phyloP scores from a whole-genome alignment of 2,329 filamentous ascomycete genomes.

The Xylariomycetidae sp. region DNA sequence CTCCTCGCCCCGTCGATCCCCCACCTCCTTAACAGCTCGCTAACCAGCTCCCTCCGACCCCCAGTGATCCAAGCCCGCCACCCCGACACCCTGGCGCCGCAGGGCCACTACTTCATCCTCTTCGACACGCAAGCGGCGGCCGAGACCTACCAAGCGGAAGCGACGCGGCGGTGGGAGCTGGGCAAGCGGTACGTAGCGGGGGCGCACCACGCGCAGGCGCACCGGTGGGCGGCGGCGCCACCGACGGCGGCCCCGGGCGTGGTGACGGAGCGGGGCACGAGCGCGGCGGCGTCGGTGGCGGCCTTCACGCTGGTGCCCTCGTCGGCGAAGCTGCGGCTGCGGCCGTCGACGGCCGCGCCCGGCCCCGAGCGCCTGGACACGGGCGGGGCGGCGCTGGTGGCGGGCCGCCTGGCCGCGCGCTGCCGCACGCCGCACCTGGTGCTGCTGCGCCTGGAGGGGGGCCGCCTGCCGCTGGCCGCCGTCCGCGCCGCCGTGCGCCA shows the following conservation, averaged over 20 bases:
- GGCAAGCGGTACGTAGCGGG: constrained; percentile 34
- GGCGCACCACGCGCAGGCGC: constrained; percentile 11
- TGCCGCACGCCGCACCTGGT: constrained; percentile 24
- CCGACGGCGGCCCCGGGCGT: constrained; percentile 11
- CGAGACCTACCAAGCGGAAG: constrained; percentile 52
- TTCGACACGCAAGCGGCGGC: constrained; percentile 59
- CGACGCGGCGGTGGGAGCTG: constrained; percentile 43
- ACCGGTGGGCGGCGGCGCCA: constrained; percentile 9
- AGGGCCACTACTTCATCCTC: constrained; percentile 62
- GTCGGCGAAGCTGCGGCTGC: constrained; percentile 16
- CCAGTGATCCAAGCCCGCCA: constrained; percentile 59
- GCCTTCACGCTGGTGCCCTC: constrained; percentile 30
- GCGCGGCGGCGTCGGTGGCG: constrained; percentile 13
- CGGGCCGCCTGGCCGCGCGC: constrained; percentile 14
- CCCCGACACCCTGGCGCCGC: constrained; percentile 54
- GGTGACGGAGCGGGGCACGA: constrained; percentile 8
- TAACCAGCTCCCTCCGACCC: constrained; percentile 2
- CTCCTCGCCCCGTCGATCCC: not conserved
- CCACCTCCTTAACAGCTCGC: constrained; percentile 4
- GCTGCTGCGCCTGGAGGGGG: constrained; percentile 30
- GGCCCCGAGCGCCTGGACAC: constrained; percentile 8
- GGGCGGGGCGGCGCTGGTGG: constrained; percentile 4
- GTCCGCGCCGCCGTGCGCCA: constrained; percentile 33
- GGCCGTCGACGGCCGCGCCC: constrained; percentile 5
- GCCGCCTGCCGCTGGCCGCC: constrained; percentile 26